Conservation (phyloP, 2,329 filamentous ascomycete genomes). For the Mollisia scopiformis region DNA sequence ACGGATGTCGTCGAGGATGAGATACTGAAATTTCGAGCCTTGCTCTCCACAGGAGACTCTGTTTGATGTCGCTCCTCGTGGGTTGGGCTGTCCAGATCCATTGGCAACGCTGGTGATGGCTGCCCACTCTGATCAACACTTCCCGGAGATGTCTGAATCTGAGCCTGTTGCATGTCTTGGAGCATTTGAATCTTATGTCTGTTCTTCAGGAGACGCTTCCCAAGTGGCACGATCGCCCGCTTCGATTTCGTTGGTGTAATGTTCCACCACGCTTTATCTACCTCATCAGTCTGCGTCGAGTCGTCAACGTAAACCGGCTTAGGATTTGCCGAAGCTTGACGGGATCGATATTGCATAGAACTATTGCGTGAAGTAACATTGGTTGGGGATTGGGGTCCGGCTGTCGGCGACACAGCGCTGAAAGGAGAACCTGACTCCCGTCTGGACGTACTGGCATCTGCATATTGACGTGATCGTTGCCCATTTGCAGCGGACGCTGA, state of each 20-base stretch:
- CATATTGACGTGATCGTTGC: slow-evolving; percentile 29
- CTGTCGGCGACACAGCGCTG: slow-evolving; percentile 33
- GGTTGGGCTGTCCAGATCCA: slow-evolving; percentile 28
- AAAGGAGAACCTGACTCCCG: slow-evolving; percentile 35
- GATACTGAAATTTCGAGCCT: slow-evolving; percentile 29
- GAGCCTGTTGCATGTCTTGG: slow-evolving; percentile 19
- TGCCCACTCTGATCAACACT: slow-evolving; percentile 17
- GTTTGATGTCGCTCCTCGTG: slow-evolving; percentile 20
- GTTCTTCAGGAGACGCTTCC: slow-evolving; percentile 36
- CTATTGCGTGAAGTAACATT: slow-evolving; percentile 16
- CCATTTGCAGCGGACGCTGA: slow-evolving; percentile 22
- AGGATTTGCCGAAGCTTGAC: slow-evolving; percentile 26
- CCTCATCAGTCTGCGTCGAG: slow-evolving; percentile 36
- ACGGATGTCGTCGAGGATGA: slow-evolving; percentile 31
- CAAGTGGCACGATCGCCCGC: slow-evolving; percentile 32
- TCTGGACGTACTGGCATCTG: slow-evolving; percentile 36
- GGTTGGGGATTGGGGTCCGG: slow-evolving; percentile 22
- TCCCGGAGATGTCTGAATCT: slow-evolving; percentile 3
- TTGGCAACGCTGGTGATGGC: slow-evolving; percentile 24
- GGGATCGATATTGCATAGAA: slow-evolving; percentile 23
- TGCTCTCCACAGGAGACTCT: slow-evolving; percentile 28
- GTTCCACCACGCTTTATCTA: slow-evolving; percentile 37
- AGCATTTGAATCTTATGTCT: slow-evolving; percentile 26
- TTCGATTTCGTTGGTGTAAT: slow-evolving; percentile 21
- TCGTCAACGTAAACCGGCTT: slow-evolving; percentile 33